Conservation (phyloP, 768 basidiomycete genomes). For the Mycena indigotica region DNA sequence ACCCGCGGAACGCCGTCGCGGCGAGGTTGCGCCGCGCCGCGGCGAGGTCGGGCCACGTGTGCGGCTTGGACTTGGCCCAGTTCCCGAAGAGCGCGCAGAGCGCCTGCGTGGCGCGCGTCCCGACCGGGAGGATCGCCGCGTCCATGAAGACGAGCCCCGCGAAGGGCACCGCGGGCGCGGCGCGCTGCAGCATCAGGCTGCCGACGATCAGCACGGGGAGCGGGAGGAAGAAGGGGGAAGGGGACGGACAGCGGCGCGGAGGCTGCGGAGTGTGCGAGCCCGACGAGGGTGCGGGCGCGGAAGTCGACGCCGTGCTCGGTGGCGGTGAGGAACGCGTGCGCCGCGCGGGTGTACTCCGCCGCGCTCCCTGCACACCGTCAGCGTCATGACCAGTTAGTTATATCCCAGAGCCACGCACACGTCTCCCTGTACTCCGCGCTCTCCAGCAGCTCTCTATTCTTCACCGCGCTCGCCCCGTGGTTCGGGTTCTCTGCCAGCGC, state of each 20-base stretch:
- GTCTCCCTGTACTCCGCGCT: slow-evolving; percentile 2
- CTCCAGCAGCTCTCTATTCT: slow-evolving; percentile 7
- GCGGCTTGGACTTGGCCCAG: slow-evolving; percentile 22
- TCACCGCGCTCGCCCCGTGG: slow-evolving; percentile 8
- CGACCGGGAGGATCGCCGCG: slow-evolving; percentile 20
- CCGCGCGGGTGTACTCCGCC: slow-evolving; percentile 11
- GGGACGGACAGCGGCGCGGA: slow-evolving; percentile 20
- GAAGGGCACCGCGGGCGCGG: slow-evolving; percentile 10
- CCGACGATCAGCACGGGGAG: background rate
- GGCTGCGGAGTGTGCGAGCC: slow-evolving; percentile 23
- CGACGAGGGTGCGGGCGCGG: slow-evolving; percentile 6
- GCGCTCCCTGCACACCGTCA: slow-evolving; percentile 2
- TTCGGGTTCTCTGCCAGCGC: slow-evolving; percentile 9
- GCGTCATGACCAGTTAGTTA: background rate
- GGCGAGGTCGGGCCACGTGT: slow-evolving; percentile 15
- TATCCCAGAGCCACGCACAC: background rate
- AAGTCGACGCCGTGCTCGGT: slow-evolving; percentile 9
- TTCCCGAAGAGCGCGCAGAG: slow-evolving; percentile 18
- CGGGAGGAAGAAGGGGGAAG: background rate
- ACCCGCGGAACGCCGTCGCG: slow-evolving; percentile 17
- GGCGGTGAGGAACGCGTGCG: slow-evolving; percentile 6
- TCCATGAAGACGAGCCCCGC: slow-evolving; percentile 21
- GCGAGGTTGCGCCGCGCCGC: slow-evolving; percentile 11
- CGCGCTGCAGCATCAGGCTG: slow-evolving; percentile 20
- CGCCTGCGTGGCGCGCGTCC: slow-evolving; percentile 9